A percentile compares a stretch with the other conserved stretches of the same genome.
phyloP scores from a whole-genome alignment of 805 yeast genomes.

The Ogataea methanolica region DNA sequence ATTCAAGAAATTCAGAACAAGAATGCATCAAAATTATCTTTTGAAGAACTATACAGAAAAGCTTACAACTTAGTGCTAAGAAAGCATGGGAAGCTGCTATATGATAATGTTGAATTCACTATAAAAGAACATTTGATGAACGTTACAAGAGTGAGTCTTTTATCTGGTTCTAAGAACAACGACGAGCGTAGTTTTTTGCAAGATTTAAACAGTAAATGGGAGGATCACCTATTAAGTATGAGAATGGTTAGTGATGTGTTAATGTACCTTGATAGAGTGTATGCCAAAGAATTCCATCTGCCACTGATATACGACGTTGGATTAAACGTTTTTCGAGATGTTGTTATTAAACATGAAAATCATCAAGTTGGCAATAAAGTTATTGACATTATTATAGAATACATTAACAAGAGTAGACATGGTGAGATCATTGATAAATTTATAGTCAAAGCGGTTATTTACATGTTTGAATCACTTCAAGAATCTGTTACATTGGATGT shows the following conservation, averaged over 20 bases:
- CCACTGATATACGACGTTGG: conserved; percentile 73
- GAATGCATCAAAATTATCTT: conserved; percentile 69
- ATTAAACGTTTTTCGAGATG: conserved; percentile 57
- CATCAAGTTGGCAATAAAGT: conserved; percentile 48
- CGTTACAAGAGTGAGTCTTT: conserved; percentile 19
- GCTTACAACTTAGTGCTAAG: conserved; percentile 73
- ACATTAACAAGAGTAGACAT: conserved; percentile 50
- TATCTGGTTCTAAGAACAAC: conserved; percentile 6
- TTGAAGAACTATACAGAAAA: conserved; percentile 75
- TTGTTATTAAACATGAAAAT: conserved; percentile 46
- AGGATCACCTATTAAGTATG: conserved; percentile 66
- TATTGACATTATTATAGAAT: conserved; percentile 45
- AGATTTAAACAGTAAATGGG: conserved; percentile 50
- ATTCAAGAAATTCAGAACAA: conserved; percentile 66
- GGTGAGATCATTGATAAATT: conserved; percentile 54
- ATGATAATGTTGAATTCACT: conserved; percentile 51
- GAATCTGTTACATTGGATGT: conserved; percentile 28
- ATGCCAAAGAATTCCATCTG: conserved; percentile 61
- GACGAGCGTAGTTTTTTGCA: conserved; percentile 28
- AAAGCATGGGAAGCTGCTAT: conserved; percentile 61
- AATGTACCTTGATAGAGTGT: conserved; percentile 84
- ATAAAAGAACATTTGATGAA: conserved; percentile 43
- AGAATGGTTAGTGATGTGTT: conserved; percentile 77
- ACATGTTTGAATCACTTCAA: conserved; percentile 65
- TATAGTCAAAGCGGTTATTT: conserved; percentile 55